Evolutionary conservation across 768 basidiomycete genomes (phyloP), one percentile per base, ranked within the genome.

Genomic region (Naganishia vishniacii): DNA sequence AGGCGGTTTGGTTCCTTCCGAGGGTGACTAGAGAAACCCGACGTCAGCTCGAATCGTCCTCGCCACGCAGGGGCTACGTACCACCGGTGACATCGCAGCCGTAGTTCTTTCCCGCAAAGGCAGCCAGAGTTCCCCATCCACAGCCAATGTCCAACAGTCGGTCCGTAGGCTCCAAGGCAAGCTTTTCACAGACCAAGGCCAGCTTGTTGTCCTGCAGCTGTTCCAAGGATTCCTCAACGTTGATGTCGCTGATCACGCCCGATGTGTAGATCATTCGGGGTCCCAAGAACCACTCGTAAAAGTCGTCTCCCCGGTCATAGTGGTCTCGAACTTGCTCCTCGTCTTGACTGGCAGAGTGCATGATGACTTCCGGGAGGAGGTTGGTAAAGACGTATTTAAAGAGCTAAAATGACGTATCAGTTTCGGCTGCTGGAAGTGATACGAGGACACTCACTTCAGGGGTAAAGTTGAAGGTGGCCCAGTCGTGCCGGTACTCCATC

Each of bases 121-220:
- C 87, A 42, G 85, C 84, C 61, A 99, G 85, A 0, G 95, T 95
- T 28, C 94, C 95, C 95, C 95, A 99, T 46, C 95, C 95, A 82
- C 85, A 77, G 61, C 73, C 75, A 62, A 78, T 78, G 65, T 75
- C 80, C 44, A 78, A 72, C 37, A 72, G 65, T 77, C 83, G 84
- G 79, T 99, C 95, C 0, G 81, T 82, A n/a, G 89, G 84, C 71
- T 94, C 81, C 29, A 99, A 84, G 76, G 88, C 82, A 61, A 99
- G 84, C 78, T 98, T 99, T 72, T 86, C 88, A 80, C 95, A 98
- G 20, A 99, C 94, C 65, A 95, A 79, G 16, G 87, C 86, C 61
- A 99, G 86, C 78, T 99, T 98, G 83, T 98, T 99, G 78, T 98
- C 94, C 81, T 99, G 95, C 11, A 99, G 84, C 69, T 91, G 82